Conservation (phyloP, 306 rosid genomes). For the Arachis stenosperma region DNA sequence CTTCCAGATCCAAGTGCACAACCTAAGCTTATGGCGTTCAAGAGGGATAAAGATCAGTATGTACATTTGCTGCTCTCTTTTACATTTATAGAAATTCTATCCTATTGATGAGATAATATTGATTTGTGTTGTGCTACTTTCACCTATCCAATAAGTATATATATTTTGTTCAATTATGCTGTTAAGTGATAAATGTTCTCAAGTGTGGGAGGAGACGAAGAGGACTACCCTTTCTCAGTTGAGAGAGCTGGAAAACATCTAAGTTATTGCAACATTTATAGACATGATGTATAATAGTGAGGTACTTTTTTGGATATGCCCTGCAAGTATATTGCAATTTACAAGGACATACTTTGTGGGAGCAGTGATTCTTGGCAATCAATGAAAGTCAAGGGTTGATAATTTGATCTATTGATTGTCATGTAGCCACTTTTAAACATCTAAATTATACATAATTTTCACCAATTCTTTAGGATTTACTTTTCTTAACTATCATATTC, state of each 20-base stretch:
- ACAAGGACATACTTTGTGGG: constrained; percentile 1
- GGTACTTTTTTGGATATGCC: constrained; percentile 6
- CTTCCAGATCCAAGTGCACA: constrained; percentile 99
- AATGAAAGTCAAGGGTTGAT: not conserved
- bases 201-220: constrained; percentile 11
- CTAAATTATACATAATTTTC: not conserved
- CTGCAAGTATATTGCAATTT: not conserved
- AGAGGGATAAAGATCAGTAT: constrained; percentile 91
- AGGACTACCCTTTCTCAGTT: constrained; percentile 1
- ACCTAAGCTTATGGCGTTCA: constrained; percentile 90
- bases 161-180: not conserved
- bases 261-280: constrained; percentile 14
- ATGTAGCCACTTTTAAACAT: not conserved
- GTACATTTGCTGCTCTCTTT: constrained; percentile 42
- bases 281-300: constrained; percentile 6
- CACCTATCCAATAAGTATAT: too few relatives aligned
- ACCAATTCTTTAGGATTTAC: constrained; percentile 1
- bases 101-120: constrained; percentile 18
- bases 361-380: not conserved
- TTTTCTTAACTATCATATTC: constrained; percentile 17
- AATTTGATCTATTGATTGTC: constrained; percentile 5
- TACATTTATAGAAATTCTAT: not conserved
- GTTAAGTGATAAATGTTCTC: constrained; percentile 19
- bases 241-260: not conserved
- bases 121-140: constrained; percentile 19